A percentile compares a stretch with the other conserved stretches of the same genome.
These are phyloP conservation scores for Fusarium heterosporum DNA, from an alignment of 2,329 filamentous ascomycete species.

Conservation along the genomic window DNA sequence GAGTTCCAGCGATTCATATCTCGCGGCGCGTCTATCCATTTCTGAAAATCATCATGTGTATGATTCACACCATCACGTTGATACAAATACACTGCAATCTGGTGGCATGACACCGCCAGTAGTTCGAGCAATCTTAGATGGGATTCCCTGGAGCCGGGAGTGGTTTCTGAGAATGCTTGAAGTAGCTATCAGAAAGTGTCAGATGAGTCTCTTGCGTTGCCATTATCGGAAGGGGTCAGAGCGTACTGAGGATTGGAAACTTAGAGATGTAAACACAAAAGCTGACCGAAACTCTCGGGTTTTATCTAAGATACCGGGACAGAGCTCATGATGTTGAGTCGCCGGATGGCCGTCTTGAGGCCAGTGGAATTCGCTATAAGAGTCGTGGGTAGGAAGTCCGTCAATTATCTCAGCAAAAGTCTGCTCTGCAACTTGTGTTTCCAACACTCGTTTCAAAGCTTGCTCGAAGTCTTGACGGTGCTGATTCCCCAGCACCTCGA, in stretches of 20 bases:
- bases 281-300: background rate
- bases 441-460: background rate
- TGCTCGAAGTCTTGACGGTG: background rate
- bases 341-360: background rate
- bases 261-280: background rate
- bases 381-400: background rate
- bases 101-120: constrained; percentile 8
- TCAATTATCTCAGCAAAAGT: constrained; percentile 23
- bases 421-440: background rate
- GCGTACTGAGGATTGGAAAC: background rate
- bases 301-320: constrained; percentile 1
- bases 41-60: background rate
- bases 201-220: fast-evolving
- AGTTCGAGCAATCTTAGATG: constrained; percentile 23
- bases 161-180: background rate
- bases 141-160: background rate
- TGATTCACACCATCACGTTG: background rate
- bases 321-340: background rate
- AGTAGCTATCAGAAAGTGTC: background rate
- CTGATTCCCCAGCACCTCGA: background rate
- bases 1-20: background rate
- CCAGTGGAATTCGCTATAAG: background rate
- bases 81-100: constrained; percentile 1
- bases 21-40: background rate
- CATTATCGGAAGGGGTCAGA: background rate